Evolutionary conservation across 192 early-diverging fungal genomes (phyloP).

Genomic region (Anaeromyces robustus): DNA sequence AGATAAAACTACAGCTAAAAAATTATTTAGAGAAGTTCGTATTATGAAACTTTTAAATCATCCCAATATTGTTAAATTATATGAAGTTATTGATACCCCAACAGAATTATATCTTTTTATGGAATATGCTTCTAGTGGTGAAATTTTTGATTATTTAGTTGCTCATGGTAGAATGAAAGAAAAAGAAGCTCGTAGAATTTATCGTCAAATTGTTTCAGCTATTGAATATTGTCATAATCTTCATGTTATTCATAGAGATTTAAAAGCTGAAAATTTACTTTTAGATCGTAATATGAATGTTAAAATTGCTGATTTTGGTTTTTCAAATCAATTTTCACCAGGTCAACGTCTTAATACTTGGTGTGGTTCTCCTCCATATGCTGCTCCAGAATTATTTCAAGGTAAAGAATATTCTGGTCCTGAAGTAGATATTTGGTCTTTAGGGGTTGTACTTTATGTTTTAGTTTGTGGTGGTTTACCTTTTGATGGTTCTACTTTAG

Average conservation of each 20-base stretch:
- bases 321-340: slow-evolving; percentile 40
- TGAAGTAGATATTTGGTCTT: slow-evolving; percentile 90
- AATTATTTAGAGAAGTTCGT: slow-evolving; percentile 43
- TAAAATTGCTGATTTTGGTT: slow-evolving; percentile 51
- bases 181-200: slow-evolving; percentile 37
- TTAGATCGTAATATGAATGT: slow-evolving; percentile 44
- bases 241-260: slow-evolving; percentile 36
- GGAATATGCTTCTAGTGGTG: slow-evolving; percentile 43
- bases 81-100: slow-evolving; percentile 50
- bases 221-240: slow-evolving; percentile 39
- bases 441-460: slow-evolving; percentile 81
- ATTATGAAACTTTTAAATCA: slow-evolving; percentile 46
- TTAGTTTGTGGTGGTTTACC: slow-evolving; percentile 44
- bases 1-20: slow-evolving; percentile 35
- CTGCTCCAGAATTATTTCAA: slow-evolving; percentile 12
- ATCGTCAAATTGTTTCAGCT: slow-evolving; percentile 36
- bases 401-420: slow-evolving; percentile 82
- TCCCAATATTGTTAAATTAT: slow-evolving; percentile 37
- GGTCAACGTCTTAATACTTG: slow-evolving; percentile 40
- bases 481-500: slow-evolving; percentile 27
- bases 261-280: slow-evolving; percentile 37
- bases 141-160: slow-evolving; percentile 48
- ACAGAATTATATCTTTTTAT: slow-evolving; percentile 42
- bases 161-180: slow-evolving; percentile 49
- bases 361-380: slow-evolving; percentile 42